Evolutionary conservation across 2,329 filamentous ascomycete species (phyloP).

Genomic region (Colletotrichum siamense): DNA sequence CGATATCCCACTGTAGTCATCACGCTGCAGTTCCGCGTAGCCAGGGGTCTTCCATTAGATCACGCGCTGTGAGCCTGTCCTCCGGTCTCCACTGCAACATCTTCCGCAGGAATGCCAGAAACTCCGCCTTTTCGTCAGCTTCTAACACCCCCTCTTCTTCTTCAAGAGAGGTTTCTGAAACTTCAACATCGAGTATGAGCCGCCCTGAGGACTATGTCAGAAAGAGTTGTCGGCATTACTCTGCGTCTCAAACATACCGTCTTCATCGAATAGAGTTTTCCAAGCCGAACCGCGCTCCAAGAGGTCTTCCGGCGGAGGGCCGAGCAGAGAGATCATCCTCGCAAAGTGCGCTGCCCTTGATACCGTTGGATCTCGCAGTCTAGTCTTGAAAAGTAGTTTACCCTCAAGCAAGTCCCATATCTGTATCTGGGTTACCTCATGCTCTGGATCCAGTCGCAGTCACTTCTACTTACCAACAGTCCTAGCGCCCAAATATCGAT

Average conservation of each 20-base stretch:
- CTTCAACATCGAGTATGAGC: neutral
- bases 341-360: constrained; percentile 34
- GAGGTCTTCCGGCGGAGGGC: constrained; percentile 37
- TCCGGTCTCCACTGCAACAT: constrained; percentile 32
- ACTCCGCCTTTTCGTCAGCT: constrained; percentile 22
- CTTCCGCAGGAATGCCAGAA: constrained; percentile 25
- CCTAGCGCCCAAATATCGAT: constrained; percentile 36
- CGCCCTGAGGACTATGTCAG: neutral
- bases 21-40: neutral
- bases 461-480: neutral
- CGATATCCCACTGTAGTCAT: neutral
- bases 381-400: constrained; percentile 29
- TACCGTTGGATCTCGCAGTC: constrained; percentile 22
- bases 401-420: constrained; percentile 38
- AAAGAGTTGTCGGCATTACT: neutral
- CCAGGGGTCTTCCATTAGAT: constrained; percentile 19
- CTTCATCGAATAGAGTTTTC: constrained; percentile 26
- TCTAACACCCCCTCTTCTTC: constrained; percentile 19
- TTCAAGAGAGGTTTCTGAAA: constrained; percentile 10
- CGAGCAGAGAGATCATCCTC: constrained; percentile 42
- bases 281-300: constrained; percentile 32
- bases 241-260: constrained; percentile 6
- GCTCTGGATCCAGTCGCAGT: neutral
- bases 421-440: constrained; percentile 12
- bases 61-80: constrained; percentile 24